A percentile compares a stretch with the other conserved stretches of the same genome.
Conservation (phyloP, 148 eudicot species). For the Arbutus unedo region DNA sequence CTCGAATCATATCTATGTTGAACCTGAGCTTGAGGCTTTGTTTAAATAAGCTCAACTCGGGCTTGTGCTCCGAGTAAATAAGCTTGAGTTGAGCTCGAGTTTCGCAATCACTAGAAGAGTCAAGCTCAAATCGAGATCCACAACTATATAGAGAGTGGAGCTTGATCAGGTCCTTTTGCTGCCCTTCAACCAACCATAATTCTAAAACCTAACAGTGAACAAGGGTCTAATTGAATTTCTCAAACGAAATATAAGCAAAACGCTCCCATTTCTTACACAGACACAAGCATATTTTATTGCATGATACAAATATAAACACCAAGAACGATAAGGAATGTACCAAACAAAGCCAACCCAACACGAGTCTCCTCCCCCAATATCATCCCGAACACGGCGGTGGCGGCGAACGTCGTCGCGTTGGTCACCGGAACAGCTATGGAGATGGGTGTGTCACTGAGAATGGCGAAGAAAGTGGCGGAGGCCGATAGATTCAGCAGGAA, state of each 20-base stretch:
- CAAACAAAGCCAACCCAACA: slow-evolving; percentile 53
- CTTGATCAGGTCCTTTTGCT: background rate
- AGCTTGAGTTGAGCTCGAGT: background rate
- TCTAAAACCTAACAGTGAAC: background rate
- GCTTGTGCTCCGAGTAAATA: background rate
- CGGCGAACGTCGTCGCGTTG: slow-evolving; percentile 80
- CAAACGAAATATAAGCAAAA: background rate
- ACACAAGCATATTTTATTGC: slow-evolving; percentile 20
- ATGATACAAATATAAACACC: slow-evolving; percentile 67
- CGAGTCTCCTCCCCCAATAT: slow-evolving; percentile 31
- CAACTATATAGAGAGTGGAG: background rate
- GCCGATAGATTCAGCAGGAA: slow-evolving; percentile 69
- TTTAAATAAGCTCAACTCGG: background rate
- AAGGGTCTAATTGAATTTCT: background rate
- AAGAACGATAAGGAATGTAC: slow-evolving; percentile 58
- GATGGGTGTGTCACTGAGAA: slow-evolving; percentile 57
- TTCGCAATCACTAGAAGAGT: background rate
- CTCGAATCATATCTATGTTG: background rate
- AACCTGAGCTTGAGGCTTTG: background rate
- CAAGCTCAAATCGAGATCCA: background rate
- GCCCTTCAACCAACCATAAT: background rate
- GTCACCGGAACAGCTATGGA: slow-evolving; percentile 89
- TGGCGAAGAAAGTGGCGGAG: slow-evolving; percentile 74
- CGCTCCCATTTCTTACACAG: background rate
- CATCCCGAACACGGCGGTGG: slow-evolving; percentile 70